Base-by-base conservation (phyloP, 148 eudicot species). In the Spergularia marina region DNA sequence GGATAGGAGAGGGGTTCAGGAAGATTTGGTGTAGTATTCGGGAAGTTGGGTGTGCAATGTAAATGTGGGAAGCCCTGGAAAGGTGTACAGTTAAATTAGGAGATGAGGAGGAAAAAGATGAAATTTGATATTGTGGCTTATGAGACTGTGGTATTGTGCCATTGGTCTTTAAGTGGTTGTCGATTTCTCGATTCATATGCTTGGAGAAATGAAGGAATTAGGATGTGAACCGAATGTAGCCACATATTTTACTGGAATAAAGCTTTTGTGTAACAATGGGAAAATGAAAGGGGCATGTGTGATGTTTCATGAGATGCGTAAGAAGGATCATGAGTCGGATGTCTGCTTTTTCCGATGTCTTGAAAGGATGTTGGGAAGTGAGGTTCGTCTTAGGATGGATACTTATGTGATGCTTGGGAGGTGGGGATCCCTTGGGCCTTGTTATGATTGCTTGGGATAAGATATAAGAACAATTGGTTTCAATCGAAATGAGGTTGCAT, bases 371-470 rank as follows among this genome's bases (percentile, higher is more conserved):
- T 73, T 84, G 63, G 80, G 21, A 23, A 84, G 77, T 77, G 97
- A 94, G 20, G 85, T 95, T 62, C 76, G 81, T 56, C 97, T 97
- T 1, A 88, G 68, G 62, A 84, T 90, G 87, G 96, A 92, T 92
- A 97, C 97, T 95, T 62, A 88, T 23, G 25, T 23, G 25, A 23
- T 23, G 25, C 25, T 92, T 82, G 99, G 93, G 67, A 85, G 90
- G 61, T 95, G 97, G 99, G 98, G 99, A 16, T 91, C 92, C 79
- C 90, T 95, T 62, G 76, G 99, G 61, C 99, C 99, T 23, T 8
- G 87, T 89, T 72, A 84, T 88, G 39, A 49, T 78, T 53, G 81
- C 91, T 65, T 95, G 99, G 98, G 81, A 92, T 68, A 95, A 88
- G 79, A 95, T 92, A 92, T 82, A 83, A 78, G 91, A 88, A 67